phyloP scores from a whole-genome alignment of 2,329 filamentous ascomycete species.

The Monosporascus cannonballus region DNA sequence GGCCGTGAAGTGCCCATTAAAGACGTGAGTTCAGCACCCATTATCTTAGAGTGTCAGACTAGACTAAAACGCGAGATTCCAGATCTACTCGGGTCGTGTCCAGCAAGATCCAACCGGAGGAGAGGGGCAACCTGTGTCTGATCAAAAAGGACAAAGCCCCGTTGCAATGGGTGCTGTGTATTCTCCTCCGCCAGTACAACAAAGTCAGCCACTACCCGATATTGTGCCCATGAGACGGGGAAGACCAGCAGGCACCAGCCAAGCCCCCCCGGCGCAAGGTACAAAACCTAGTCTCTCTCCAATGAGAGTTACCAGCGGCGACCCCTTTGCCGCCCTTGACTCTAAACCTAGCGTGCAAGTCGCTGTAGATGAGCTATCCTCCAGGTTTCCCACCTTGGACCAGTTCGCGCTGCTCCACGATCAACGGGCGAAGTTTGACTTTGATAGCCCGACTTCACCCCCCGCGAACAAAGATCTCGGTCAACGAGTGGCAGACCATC shows the following conservation, averaged over 20 bases:
- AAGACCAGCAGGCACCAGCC: conserved; percentile 49
- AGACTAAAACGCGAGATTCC: conserved; percentile 7
- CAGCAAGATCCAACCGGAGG: conserved; percentile 54
- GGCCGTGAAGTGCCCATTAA: conserved; percentile 79
- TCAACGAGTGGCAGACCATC: conserved; percentile 64
- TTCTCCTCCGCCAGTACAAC: conserved; percentile 64
- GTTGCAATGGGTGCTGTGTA: conserved; percentile 75
- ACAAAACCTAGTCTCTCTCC: conserved; percentile 62
- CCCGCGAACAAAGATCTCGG: conserved; percentile 48
- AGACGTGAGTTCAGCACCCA: conserved; percentile 58
- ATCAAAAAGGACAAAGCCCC: conserved; percentile 45
- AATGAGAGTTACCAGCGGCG: conserved; percentile 60
- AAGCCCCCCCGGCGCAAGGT: conserved; percentile 30
- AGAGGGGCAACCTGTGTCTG: conserved; percentile 46
- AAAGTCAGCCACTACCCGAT: conserved; percentile 67
- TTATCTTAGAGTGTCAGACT: background rate
- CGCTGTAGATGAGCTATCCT: conserved; percentile 72
- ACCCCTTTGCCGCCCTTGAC: conserved; percentile 90
- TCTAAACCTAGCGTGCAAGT: conserved; percentile 47
- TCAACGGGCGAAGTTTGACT: conserved; percentile 76
- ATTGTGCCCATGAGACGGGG: conserved; percentile 93
- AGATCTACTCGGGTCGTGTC: conserved; percentile 66
- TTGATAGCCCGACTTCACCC: conserved; percentile 53
- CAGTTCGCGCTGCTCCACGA: conserved; percentile 90
- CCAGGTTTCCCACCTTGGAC: conserved; percentile 83